Conservation (phyloP, 169 alveolate genomes). For the Plasmodium ovale region DNA sequence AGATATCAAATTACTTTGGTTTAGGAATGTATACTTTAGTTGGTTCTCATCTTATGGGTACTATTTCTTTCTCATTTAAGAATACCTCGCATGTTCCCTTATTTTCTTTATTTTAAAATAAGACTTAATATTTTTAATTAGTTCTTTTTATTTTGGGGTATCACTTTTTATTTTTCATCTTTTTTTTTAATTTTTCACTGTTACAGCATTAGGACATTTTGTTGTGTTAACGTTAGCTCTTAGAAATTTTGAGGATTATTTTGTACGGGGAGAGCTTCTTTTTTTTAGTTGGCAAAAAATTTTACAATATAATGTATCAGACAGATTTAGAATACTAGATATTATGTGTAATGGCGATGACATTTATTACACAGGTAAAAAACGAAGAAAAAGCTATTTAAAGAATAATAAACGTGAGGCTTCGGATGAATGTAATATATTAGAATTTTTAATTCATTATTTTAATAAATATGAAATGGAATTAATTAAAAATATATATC, state of each 20-base stretch:
- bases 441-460: constrained; percentile 47
- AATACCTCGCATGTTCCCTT: no score
- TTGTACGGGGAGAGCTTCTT: neutral
- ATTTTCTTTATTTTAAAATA: neutral
- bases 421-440: constrained; percentile 39
- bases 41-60: constrained; percentile 53
- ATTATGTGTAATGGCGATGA: constrained; percentile 29
- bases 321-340: constrained; percentile 47
- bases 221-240: constrained; percentile 11
- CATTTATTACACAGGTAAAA: neutral
- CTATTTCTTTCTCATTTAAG: no score
- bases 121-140: no score
- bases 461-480: constrained; percentile 47
- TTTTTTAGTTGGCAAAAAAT: constrained; percentile 63
- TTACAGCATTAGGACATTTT: constrained; percentile 51
- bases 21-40: constrained; percentile 12
- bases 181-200: neutral
- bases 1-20: constrained; percentile 12
- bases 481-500: constrained; percentile 8
- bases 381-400: constrained; percentile 53
- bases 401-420: neutral
- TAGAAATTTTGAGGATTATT: constrained; percentile 18
- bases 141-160: no score
- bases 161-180: neutral
- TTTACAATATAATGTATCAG: constrained; percentile 10